Conservation (phyloP, 2,329 filamentous ascomycete genomes). For the Podosphaera leucotricha region DNA sequence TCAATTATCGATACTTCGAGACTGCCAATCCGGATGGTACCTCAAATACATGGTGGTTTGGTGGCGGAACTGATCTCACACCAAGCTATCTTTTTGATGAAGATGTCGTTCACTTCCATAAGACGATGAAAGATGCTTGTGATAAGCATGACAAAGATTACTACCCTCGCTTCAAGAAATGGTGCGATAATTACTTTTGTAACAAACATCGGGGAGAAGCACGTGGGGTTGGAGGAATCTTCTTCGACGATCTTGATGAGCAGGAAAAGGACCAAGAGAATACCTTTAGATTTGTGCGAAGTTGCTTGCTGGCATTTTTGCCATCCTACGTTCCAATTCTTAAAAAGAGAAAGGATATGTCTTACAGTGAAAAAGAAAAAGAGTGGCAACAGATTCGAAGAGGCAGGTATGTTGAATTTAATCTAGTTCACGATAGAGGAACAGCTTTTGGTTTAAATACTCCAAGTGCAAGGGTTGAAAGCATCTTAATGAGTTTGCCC, state of each 20-base stretch:
- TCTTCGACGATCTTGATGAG: slow-evolving; percentile 93
- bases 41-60: slow-evolving; percentile 91
- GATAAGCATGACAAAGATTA: slow-evolving; percentile 83
- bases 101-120: slow-evolving; percentile 91
- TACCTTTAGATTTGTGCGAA: slow-evolving; percentile 71
- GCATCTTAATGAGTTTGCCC: slow-evolving; percentile 91
- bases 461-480: slow-evolving; percentile 76
- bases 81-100: slow-evolving; percentile 90
- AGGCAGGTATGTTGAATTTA: slow-evolving; percentile 96
- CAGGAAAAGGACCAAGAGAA: slow-evolving; percentile 70
- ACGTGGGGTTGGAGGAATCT: slow-evolving; percentile 83
- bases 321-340: slow-evolving; percentile 83
- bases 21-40: slow-evolving; percentile 66
- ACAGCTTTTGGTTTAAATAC: slow-evolving; percentile 88
- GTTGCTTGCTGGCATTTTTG: slow-evolving; percentile 66
- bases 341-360: slow-evolving; percentile 72
- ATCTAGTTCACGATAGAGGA: slow-evolving; percentile 86
- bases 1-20: slow-evolving; percentile 98
- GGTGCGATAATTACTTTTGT: slow-evolving; percentile 95
- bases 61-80: slow-evolving; percentile 82
- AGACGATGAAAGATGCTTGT: slow-evolving; percentile 74
- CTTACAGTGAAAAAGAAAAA: slow-evolving; percentile 66
- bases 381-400: slow-evolving; percentile 88
- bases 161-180: slow-evolving; percentile 87
- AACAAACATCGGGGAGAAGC: slow-evolving; percentile 77